Conservation (phyloP, 2,329 filamentous ascomycete species). For the Nigrospora sphaerica region DNA sequence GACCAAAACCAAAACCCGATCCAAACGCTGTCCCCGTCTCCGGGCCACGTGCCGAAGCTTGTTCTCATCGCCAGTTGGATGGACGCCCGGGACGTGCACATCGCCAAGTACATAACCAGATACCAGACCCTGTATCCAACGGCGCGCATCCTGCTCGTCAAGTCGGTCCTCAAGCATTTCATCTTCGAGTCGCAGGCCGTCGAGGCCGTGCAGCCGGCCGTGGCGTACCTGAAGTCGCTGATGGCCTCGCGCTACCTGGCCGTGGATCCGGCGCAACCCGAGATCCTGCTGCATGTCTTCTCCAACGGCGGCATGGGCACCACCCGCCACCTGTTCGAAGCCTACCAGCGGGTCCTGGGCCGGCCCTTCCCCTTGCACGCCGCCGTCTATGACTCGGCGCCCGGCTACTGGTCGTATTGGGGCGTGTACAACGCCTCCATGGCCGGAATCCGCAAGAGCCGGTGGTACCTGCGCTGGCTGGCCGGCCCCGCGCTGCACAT, state of each 20-base stretch:
- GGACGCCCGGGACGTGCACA: slow-evolving; percentile 40
- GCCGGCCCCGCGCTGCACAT: slow-evolving; percentile 25
- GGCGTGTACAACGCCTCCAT: slow-evolving; percentile 32
- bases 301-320: slow-evolving; percentile 44
- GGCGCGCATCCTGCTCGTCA: slow-evolving; percentile 38
- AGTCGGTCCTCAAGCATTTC: slow-evolving; percentile 29
- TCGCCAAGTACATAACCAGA: slow-evolving; percentile 41
- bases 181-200: slow-evolving; percentile 23
- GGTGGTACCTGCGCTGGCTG: slow-evolving; percentile 14
- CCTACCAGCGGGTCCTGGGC: slow-evolving; percentile 20
- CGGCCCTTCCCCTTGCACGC: slow-evolving; percentile 31
- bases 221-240: slow-evolving; percentile 28
- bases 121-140: slow-evolving; percentile 37
- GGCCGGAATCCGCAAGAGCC: slow-evolving; percentile 22
- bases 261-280: slow-evolving; percentile 14
- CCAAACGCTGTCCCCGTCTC: not conserved
- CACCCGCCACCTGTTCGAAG: slow-evolving; percentile 28
- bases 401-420: slow-evolving; percentile 34
- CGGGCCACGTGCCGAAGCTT: slow-evolving; percentile 29
- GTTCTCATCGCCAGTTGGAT: slow-evolving; percentile 44
- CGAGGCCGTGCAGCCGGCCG: slow-evolving; percentile 28
- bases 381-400: slow-evolving; percentile 40
- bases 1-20: no score
- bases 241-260: slow-evolving; percentile 14
- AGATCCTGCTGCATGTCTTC: slow-evolving; percentile 40